Evolutionary conservation across 768 basidiomycete genomes (phyloP), one percentile per base, ranked within the genome.

Genomic region (Mycena vulgaris): DNA sequence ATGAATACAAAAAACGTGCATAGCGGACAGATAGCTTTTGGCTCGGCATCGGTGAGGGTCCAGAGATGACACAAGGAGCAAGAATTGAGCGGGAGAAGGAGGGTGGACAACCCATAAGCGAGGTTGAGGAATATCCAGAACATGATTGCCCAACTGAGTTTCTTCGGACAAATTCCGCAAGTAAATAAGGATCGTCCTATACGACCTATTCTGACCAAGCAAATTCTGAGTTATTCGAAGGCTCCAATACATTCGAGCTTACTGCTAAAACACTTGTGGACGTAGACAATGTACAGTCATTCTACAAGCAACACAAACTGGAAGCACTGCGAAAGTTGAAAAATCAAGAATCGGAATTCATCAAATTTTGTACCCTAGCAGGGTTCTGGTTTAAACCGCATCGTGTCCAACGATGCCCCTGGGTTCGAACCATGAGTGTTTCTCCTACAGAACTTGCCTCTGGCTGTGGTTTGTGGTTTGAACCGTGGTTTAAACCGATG

Each of bases 201-300:
- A 57, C 61, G 3, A 67, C 75, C 10, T 74, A 74, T 62, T 37
- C 56, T 1, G 60, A 74, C 19, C 59, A 76, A 35, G 70, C 75
- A 10, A 70, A 73, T 42, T 3, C 57, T 19, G 68, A 68, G 47
- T 25, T 40, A 16, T 70, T 73, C 33, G 55, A 52, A 7, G 40
- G 55, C 40, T 6, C 55, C 35, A 23, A 49, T 31, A 27, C 30
- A 3, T 51, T 64, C 21, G 53, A 48, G 7, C 55, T 74, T 14
- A 60, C 70, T 1, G 45, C 70, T 9, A 56, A 65, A 16, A 68
- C 62, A 30, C 49, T 76, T 47, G 52, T 72, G 3, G 75, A 76
- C 64, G 59, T 57, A 2, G 74, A 75, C 28, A 35, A 40, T 33
- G 7, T 70, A 11, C 69, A 60, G 0, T 30, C 47, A 10, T 73